Conservation (phyloP, 2,329 filamentous ascomycete genomes). For the Xylaria sp. region DNA sequence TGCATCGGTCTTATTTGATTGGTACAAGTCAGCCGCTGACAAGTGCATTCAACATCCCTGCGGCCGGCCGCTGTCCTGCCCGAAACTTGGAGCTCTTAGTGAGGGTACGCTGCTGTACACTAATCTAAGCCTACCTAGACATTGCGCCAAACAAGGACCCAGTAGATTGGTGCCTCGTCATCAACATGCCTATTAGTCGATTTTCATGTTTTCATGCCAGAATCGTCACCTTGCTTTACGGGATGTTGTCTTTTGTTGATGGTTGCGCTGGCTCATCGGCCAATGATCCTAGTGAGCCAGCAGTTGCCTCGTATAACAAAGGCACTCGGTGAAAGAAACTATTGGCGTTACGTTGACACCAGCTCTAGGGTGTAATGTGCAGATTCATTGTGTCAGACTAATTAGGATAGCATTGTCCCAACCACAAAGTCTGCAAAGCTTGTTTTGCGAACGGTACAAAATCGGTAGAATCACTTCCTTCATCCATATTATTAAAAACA, state of each 20-base stretch:
- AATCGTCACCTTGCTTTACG: neutral
- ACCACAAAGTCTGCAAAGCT: neutral
- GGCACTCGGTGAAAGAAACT: neutral
- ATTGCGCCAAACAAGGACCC: neutral
- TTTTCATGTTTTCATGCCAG: neutral
- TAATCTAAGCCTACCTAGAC: neutral
- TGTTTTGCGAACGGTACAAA: neutral
- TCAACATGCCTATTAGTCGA: slow-evolving; percentile 15
- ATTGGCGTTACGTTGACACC: slow-evolving; percentile 3
- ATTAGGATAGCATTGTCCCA: slow-evolving; percentile 16
- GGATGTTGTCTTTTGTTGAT: neutral
- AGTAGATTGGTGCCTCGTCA: slow-evolving; percentile 19
- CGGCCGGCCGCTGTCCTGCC: neutral
- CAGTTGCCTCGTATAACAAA: neutral
- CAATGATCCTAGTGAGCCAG: neutral
- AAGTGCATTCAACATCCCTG: slow-evolving; percentile 9
- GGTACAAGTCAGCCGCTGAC: slow-evolving; percentile 13
- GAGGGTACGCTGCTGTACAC: neutral
- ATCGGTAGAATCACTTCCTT: slow-evolving; percentile 1
- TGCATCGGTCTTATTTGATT: neutral
- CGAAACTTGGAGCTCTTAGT: neutral
- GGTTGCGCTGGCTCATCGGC: neutral
- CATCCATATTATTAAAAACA: neutral
- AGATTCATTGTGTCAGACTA: slow-evolving; percentile 28
- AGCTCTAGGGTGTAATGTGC: slow-evolving; percentile 4